Evolutionary conservation across 1,284 basidiomycete genomes (phyloP).

Genomic region (Ceratobasidium sp.): DNA sequence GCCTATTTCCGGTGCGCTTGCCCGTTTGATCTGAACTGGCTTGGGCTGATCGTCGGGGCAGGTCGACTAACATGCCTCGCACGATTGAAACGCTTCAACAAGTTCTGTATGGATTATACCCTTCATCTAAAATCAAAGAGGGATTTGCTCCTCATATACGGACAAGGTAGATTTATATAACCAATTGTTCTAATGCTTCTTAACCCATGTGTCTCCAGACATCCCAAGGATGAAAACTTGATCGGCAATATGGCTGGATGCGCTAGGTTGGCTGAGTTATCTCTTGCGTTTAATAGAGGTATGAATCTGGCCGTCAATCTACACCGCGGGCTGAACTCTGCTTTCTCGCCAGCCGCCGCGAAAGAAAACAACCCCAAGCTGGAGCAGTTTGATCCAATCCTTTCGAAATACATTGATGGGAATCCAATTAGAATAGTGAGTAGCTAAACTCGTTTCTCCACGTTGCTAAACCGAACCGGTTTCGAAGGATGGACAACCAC

Average conservation of each 20-base stretch:
- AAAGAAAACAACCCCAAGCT: slow-evolving; percentile 70
- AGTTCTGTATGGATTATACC: slow-evolving; percentile 75
- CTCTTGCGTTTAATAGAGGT: slow-evolving; percentile 70
- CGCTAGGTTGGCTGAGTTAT: slow-evolving; percentile 67
- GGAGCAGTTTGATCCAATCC: slow-evolving; percentile 65
- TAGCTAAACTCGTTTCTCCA: not conserved
- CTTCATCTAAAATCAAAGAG: slow-evolving; percentile 57
- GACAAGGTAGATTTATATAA: slow-evolving; percentile 56
- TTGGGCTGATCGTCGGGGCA: slow-evolving; percentile 38
- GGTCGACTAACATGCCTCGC: slow-evolving; percentile 75
- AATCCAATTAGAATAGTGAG: slow-evolving; percentile 65
- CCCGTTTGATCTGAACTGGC: not conserved
- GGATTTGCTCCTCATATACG: slow-evolving; percentile 60
- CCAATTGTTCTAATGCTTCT: slow-evolving; percentile 34
- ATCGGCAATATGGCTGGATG: slow-evolving; percentile 73
- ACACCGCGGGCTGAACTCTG: not conserved
- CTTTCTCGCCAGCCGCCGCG: slow-evolving; percentile 62
- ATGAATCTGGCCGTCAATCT: slow-evolving; percentile 13
- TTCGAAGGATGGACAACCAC: slow-evolving; percentile 71
- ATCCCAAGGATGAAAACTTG: slow-evolving; percentile 75
- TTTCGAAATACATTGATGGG: slow-evolving; percentile 75
- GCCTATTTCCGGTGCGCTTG: slow-evolving; percentile 73
- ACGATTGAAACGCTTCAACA: slow-evolving; percentile 81
- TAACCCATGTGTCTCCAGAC: slow-evolving; percentile 52
- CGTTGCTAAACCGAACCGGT: not conserved